Base-by-base conservation (phyloP, 164 flowering plant genomes). In the Saururus chinensis region DNA sequence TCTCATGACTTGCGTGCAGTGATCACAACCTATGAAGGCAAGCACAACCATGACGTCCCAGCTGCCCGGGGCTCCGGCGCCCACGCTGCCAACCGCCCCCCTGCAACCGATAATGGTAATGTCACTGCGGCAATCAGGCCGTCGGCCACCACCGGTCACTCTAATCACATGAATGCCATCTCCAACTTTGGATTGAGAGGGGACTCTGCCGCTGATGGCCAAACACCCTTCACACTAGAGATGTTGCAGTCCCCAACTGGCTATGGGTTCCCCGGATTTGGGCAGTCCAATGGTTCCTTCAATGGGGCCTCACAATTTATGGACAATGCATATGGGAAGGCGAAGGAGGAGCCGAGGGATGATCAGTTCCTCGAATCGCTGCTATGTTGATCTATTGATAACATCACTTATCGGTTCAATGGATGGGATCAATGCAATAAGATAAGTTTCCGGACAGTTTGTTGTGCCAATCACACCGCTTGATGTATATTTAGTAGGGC, bases 21-120 rank as follows among this genome's bases (percentile, higher is more conserved):
- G 76, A 82, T 90, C 71, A 88, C 95, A 1, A 83, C 95, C 1
- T 90, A 90, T 9, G 97, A 88, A 69, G 97, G 97, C 26, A 90
- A 88, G 49, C 97, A 90, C 81, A 90, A 83, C 80, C 97, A 90
- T 22, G 97, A 90, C 60, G 95, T 88, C 37, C 97, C 97, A 0
- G 91, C 91, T 1, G 82, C 91, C 9, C 86, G 93, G 49, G 49
- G 49, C 49, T 45, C 49, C 1, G 96, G 93, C n/a, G n/a, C n/a
- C n/a, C 58, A 24, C 14, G 58, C 19, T 10, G 35, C 19, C 19
- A 81, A 85, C 59, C 74, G 79, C 49, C 16, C n/a, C 45, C 20
- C 40, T 80, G 68, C 82, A 82, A 23, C 9, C 60, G 0, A 62
- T 0, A 61, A 62, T 63, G 71, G 48, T 69, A 60, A 30, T 52